Evolutionary conservation across 148 eudicot species (phyloP), one percentile per base, ranked within the genome.

Genomic region (Amaranthus hypochondriacus): DNA sequence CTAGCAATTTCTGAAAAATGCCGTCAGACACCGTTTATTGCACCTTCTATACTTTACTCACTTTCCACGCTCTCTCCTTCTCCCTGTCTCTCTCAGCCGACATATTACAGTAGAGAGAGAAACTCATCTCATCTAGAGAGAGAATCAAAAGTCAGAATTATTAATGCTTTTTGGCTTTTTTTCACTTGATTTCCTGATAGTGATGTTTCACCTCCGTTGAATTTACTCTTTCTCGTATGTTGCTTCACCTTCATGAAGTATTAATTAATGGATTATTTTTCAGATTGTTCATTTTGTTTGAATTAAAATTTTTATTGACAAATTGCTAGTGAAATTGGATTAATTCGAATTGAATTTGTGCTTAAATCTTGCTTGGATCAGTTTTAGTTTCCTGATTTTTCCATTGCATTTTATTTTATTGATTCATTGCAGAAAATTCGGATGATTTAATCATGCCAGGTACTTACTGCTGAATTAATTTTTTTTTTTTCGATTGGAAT

Each of bases 361-460:
- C 75, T 71, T 49, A 49, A 48, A 49, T 50, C 44, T 59, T 71
- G 79, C 57, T 75, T 76, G 56, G 75, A 71, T 75, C 77, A 66
- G 70, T 28, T 28, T 28, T 5, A 67, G 39, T 50, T 15, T 18
- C 4, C 55, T 28, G 39, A 28, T 28, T 28, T 28, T 28, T 1
- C 39, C 65, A 59, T 46, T 7, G 3, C 9, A 43, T 52, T 62
- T 46, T 12, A 48, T 28, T 57, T 18, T 62, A 11, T 14, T 65
- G 5, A 11, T 61, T 66, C 70, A 50, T 48, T 72, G 73, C 70
- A 80, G 83, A 76, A 59, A 75, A 47, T 69, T 0, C 52, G 53
- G 58, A 48, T 14, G 68, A 72, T 52, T 60, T 59, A 28, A 66
- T 76, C 76, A 80, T 80, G 83, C 76, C 69, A 80, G 83, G 83